Conservation (phyloP, 371 early-diverging fungal genomes). For the Saksenaea oblongispora region DNA sequence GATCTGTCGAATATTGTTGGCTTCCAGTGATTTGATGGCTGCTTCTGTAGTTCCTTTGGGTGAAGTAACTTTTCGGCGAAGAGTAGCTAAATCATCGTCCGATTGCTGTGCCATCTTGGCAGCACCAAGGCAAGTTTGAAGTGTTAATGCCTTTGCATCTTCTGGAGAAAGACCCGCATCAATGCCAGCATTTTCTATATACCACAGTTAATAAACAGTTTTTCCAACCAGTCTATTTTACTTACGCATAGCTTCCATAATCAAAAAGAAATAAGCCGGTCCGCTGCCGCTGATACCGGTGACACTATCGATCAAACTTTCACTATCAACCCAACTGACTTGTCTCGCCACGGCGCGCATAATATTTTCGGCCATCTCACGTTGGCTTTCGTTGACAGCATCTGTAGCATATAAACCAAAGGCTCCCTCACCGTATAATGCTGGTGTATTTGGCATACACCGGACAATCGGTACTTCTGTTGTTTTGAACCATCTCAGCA, state of each 20-base stretch:
- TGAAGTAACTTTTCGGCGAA: slow-evolving; percentile 86
- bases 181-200: slow-evolving; percentile 74
- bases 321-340: slow-evolving; percentile 79
- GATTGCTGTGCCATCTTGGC: slow-evolving; percentile 80
- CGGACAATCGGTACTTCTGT: slow-evolving; percentile 66
- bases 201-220: not conserved
- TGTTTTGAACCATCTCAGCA: slow-evolving; percentile 70
- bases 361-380: slow-evolving; percentile 65
- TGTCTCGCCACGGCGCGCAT: slow-evolving; percentile 73
- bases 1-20: slow-evolving; percentile 54
- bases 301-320: slow-evolving; percentile 82
- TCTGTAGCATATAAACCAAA: slow-evolving; percentile 80
- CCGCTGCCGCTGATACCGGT: slow-evolving; percentile 89
- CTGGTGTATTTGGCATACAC: slow-evolving; percentile 96
- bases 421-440: slow-evolving; percentile 85
- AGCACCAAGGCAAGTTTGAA: slow-evolving; percentile 90
- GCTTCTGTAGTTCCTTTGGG: slow-evolving; percentile 96
- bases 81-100: slow-evolving; percentile 72
- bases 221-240: not conserved
- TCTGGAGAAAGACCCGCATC: slow-evolving; percentile 76
- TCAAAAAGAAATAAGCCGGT: slow-evolving; percentile 92
- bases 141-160: slow-evolving; percentile 76
- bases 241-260: slow-evolving; percentile 84
- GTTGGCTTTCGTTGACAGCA: slow-evolving; percentile 61
- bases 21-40: slow-evolving; percentile 79